A percentile compares a stretch with the other conserved stretches of the same genome.
phyloP scores from a whole-genome alignment of 257 asterid species.

The Craterostigma plantagineum region DNA sequence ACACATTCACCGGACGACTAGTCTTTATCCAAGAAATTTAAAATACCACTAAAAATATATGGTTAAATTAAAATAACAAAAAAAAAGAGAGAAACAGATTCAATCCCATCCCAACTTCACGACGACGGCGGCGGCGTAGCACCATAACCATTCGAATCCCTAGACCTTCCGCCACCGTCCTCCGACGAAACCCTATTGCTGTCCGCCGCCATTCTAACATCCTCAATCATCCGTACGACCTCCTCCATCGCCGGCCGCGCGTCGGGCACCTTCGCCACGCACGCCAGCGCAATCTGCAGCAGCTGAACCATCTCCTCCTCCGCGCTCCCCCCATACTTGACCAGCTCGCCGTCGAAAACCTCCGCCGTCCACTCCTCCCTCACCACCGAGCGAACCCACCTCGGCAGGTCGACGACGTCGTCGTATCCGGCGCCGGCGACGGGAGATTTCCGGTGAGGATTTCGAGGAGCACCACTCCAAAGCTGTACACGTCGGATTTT shows the following conservation, averaged over 20 bases:
- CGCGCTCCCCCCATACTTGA: constrained; percentile 27
- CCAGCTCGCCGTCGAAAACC: constrained; percentile 65
- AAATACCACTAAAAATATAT: no score
- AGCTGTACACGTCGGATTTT: constrained; percentile 81
- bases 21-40: no score
- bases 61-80: no score
- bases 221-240: constrained; percentile 21
- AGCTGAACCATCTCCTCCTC: constrained; percentile 93
- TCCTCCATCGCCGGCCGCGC: constrained; percentile 57
- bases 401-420: constrained; percentile 62
- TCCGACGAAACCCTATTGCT: not conserved
- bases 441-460: constrained; percentile 78
- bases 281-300: constrained; percentile 81
- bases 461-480: constrained; percentile 80
- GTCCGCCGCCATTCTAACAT: not conserved
- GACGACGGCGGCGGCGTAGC: no score
- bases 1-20: no score
- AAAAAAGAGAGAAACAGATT: no score
- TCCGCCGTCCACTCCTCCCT: constrained; percentile 99
- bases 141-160: not conserved
- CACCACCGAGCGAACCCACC: constrained; percentile 90
- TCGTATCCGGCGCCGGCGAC: constrained; percentile 35
- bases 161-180: not conserved
- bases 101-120: no score
- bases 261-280: constrained; percentile 56